These are phyloP conservation scores for Trichoderma koningiopsis DNA, from an alignment of 2,329 filamentous ascomycete genomes.

Conservation along the genomic window DNA sequence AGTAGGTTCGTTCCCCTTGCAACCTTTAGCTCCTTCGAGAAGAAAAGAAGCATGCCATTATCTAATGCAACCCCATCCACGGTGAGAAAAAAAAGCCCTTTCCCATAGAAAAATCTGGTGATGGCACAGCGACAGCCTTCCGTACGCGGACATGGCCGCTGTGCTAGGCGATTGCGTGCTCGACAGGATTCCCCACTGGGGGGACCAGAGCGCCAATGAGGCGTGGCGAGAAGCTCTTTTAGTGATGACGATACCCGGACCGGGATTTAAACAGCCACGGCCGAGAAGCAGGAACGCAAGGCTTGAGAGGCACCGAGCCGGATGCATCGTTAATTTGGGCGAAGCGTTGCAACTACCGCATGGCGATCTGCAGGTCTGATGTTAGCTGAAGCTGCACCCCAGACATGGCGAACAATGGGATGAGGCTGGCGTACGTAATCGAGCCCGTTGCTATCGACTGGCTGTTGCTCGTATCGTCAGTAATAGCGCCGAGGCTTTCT, in stretches of 20 bases:
- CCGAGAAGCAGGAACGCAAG: neutral
- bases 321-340: neutral
- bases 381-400: constrained; percentile 21
- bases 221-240: constrained; percentile 10
- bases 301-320: neutral
- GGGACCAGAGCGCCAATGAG: constrained; percentile 9
- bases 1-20: constrained; percentile 5
- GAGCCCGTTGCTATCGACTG: neutral
- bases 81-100: neutral
- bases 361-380: constrained; percentile 3
- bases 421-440: constrained; percentile 7
- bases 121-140: constrained; percentile 9
- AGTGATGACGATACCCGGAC: constrained; percentile 9
- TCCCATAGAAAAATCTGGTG: constrained; percentile 6
- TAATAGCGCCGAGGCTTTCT: neutral
- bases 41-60: constrained; percentile 19
- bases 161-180: constrained; percentile 27
- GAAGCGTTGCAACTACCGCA: neutral
- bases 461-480: neutral
- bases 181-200: constrained; percentile 20
- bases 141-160: constrained; percentile 21
- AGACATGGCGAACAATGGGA: neutral
- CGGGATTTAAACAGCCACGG: neutral
- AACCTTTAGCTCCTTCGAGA: constrained; percentile 21
- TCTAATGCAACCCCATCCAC: neutral